phyloP scores from a whole-genome alignment of 1,284 basidiomycete genomes.

The Sporisorium iseilematis-ciliati region DNA sequence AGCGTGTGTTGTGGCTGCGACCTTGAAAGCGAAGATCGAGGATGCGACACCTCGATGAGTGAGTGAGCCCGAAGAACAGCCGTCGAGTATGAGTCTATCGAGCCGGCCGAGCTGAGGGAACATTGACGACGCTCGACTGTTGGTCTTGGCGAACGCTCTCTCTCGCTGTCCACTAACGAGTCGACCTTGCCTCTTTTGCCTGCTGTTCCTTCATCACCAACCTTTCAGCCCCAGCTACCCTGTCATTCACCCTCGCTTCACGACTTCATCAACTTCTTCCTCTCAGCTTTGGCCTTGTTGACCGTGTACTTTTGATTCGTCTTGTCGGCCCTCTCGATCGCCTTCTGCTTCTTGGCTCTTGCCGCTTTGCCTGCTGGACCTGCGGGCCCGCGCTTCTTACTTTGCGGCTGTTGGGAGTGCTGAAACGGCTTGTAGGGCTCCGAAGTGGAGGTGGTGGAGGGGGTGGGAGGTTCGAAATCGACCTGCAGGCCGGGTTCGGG shows the following conservation, averaged over 20 bases:
- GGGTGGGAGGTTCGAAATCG: constrained; percentile 25
- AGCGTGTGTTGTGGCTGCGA: not conserved
- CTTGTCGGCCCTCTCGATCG: constrained; percentile 51
- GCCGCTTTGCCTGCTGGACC: constrained; percentile 22
- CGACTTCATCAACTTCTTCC: constrained; percentile 50
- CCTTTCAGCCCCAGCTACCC: too few species aligned
- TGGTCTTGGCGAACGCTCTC: too few species aligned
- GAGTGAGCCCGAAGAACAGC: too few species aligned
- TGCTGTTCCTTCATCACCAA: too few species aligned
- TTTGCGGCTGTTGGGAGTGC: constrained; percentile 21
- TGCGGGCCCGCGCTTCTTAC: constrained; percentile 10
- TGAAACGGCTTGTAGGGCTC: constrained; percentile 40
- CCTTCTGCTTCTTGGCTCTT: constrained; percentile 40
- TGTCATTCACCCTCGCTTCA: constrained; percentile 1
- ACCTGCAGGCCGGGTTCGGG: constrained; percentile 36
- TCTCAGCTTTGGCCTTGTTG: constrained; percentile 35
- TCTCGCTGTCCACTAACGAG: too few species aligned
- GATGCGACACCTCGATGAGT: too few species aligned
- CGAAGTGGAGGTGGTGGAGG: not conserved
- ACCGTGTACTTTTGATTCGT: constrained; percentile 35
- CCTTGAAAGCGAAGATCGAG: too few species aligned
- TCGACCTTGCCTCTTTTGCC: too few species aligned
- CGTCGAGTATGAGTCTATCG: too few species aligned
- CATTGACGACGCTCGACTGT: too few species aligned
- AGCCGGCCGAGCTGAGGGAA: too few species aligned